Evolutionary conservation across 2,329 filamentous ascomycete genomes (phyloP), one percentile per base, ranked within the genome.

Genomic region (Fusarium continuum): DNA sequence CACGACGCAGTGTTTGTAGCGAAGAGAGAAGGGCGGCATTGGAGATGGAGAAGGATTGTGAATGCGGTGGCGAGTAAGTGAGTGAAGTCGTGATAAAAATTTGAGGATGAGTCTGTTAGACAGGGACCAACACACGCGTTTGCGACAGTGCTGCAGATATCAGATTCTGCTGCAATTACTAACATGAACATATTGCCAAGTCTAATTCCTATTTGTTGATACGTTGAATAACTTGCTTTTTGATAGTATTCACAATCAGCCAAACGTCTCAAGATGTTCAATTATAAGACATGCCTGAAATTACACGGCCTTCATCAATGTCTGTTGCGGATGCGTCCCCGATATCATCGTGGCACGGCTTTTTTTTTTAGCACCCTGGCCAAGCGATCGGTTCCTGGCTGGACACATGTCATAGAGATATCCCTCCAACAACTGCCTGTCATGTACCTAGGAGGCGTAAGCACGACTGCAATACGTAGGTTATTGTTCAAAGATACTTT

Each of bases 1-100:
- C 46, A 93, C 80, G 71, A 91, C 79, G 73, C 80, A 83, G 56
- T 79, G 80, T 61, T 83, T 83, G 53, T 82, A 81, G 35, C 69
- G 70, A 51, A 86, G 75, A 45, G 73, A 69, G 61, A 76, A 70
- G 20, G 71, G 54, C 68, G 71, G 54, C 68, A 75, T 71, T 54
- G 43, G 41, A 6, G 38, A 45, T 32, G 28, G 25, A 20, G 32
- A 20, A 16, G 16, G 47, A 25, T 16, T 16, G 45, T 35, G 58
- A 19, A 36, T 40, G 40, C 36, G 31, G 23, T 29, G 20, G 23
- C 26, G 39, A 41, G n/a, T 38, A 35, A 32, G n/a, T 54, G 29
- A 11, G 14, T 35, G 55, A 32, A 38, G 29, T 39, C 31, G 19
- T 51, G 51, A 35, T 46, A 22, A 59, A 59, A 34, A 44, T 59